Conservation (phyloP, 202 grass and related monocot genomes). For the Brachypodium distachyon region DNA sequence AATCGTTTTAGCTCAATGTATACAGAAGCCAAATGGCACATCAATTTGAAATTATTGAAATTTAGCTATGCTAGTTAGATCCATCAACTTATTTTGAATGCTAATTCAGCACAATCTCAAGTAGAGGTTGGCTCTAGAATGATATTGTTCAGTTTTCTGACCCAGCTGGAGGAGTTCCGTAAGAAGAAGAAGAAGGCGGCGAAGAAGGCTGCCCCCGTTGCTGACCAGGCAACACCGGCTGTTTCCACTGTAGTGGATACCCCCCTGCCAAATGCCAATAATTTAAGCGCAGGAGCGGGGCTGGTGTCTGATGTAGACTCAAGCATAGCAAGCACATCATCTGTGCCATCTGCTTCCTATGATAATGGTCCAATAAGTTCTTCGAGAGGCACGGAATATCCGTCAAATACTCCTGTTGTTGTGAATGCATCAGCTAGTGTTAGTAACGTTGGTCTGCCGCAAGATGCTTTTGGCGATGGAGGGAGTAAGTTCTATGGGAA, state of each 20-base stretch:
- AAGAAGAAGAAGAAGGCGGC: slow-evolving; percentile 85
- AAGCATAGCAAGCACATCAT: slow-evolving; percentile 18
- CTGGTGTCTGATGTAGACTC: slow-evolving; percentile 26
- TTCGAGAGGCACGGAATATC: slow-evolving; percentile 14
- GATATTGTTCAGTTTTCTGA: slow-evolving; percentile 30
- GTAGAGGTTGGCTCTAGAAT: neutral
- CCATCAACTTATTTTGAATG: neutral
- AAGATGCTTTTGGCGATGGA: slow-evolving; percentile 30
- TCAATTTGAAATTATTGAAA: neutral
- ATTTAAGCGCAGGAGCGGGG: slow-evolving; percentile 5
- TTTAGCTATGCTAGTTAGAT: neutral
- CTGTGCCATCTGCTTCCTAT: neutral
- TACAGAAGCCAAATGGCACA: slow-evolving; percentile 5
- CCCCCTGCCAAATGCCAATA: slow-evolving; percentile 20
- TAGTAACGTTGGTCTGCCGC: slow-evolving; percentile 11
- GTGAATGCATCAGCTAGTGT: slow-evolving; percentile 6
- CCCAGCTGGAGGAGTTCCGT: slow-evolving; percentile 92
- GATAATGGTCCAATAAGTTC: slow-evolving; percentile 37
- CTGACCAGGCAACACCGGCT: slow-evolving; percentile 5
- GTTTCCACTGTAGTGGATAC: slow-evolving; percentile 35
- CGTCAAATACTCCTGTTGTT: slow-evolving; percentile 11
- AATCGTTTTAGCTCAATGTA: neutral
- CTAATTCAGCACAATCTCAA: neutral
- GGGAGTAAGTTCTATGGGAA: slow-evolving; percentile 39
- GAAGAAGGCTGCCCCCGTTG: slow-evolving; percentile 39